phyloP scores from a whole-genome alignment of 2,329 filamentous ascomycete species.

The Metarhizium robertsii region DNA sequence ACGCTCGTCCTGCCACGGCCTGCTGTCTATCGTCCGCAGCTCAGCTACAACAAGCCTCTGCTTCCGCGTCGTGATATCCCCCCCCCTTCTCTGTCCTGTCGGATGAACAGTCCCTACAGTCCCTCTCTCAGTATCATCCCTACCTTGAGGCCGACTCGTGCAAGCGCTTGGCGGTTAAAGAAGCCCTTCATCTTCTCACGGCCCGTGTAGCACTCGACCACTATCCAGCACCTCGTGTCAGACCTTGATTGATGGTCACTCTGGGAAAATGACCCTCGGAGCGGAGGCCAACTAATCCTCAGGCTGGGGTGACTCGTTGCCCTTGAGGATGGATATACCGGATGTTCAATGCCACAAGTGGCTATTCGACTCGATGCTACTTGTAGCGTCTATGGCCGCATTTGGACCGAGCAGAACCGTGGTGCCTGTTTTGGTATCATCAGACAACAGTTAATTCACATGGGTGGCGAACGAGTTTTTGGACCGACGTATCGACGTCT shows the following conservation, averaged over 20 bases:
- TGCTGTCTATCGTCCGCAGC: conserved; percentile 27
- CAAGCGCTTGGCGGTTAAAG: conserved; percentile 20
- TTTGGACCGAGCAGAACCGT: too few relatives aligned
- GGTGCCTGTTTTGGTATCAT: too few relatives aligned
- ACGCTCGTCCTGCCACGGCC: neutral
- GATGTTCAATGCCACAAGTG: conserved; percentile 34
- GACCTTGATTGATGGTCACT: conserved; percentile 44
- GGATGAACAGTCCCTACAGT: conserved; percentile 52
- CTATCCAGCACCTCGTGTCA: too few relatives aligned
- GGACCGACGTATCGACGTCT: too few relatives aligned
- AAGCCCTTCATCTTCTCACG: too few relatives aligned
- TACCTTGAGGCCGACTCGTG: conserved; percentile 21
- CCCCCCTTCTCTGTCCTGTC: conserved; percentile 44
- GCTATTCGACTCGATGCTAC: neutral
- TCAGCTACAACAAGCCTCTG: conserved; percentile 59
- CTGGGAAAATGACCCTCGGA: conserved; percentile 56
- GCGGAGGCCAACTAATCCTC: conserved; percentile 53
- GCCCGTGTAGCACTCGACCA: too few relatives aligned
- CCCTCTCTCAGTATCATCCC: conserved; percentile 59
- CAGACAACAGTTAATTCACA: too few relatives aligned
- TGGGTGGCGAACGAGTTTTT: too few relatives aligned
- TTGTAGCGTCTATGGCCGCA: neutral
- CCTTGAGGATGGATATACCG: conserved; percentile 18
- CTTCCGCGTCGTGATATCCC: conserved; percentile 55
- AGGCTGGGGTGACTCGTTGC: conserved; percentile 20